Evolutionary conservation across 2,329 filamentous ascomycete species (phyloP), one percentile per base, ranked within the genome.

Genomic region (Ophiostoma pallidulum): DNA sequence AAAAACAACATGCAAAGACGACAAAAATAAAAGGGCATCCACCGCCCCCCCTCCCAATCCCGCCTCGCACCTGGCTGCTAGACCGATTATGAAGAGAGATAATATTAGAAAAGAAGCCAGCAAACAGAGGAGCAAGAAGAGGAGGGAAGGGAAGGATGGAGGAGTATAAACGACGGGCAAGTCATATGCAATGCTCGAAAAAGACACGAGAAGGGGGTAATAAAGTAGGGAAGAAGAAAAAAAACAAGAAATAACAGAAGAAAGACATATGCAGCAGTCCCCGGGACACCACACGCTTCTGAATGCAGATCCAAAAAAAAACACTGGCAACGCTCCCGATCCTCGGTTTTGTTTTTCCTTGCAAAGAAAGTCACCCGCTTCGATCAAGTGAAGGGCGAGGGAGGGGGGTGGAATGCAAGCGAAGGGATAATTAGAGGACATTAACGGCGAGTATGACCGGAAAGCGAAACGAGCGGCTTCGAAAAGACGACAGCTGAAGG

Each of bases 181-280:
- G 49, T 38, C 49, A 39, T 45, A 49, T 51, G 45, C 41, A 48
- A 41, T 44, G 36, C 18, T 42, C n/a, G 18, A 31, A n/a, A 41
- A 41, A 12, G n/a, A 40, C 18, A 46, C n/a, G 18, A 31, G 12
- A 41, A 41, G 12, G n/a, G 28, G 41, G 37, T 35, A 26, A 41
- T 20, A 37, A 36, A 10, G 18, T 14, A 45, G 24, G 38, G 32
- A 28, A 33, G 35, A 10, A 29, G 38, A 31, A 42, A 28, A 38
- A 24, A 32, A n/a, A 16, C 18, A 13, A 26, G 12, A 4, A 28
- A 28, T 20, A 45, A 43, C 28, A 44, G 36, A 43, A 37, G n/a
- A 35, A 33, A 32, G 18, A 10, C 32, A 18, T 19, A 35, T 31
- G 24, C 41, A 49, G 41, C 31, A 37, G 19, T 26, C 31, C 22